Conservation (phyloP, 768 basidiomycete species). For the Arthromyces matolae region DNA sequence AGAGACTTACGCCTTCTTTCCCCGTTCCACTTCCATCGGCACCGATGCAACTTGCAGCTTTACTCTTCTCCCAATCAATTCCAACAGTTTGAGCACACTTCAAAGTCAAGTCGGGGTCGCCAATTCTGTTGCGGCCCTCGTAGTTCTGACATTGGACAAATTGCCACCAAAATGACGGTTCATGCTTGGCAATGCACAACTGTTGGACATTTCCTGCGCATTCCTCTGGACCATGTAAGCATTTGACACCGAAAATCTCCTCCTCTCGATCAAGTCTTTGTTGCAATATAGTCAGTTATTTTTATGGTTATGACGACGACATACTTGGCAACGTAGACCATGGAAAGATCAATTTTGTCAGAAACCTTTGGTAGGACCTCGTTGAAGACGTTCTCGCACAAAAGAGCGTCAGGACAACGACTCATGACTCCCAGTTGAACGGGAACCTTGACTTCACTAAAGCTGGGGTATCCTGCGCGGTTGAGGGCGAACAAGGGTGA, state of each 20-base stretch:
- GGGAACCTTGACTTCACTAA: constrained; percentile 37
- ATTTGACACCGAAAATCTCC: constrained; percentile 71
- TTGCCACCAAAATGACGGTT: constrained; percentile 68
- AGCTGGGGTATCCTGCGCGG: not conserved
- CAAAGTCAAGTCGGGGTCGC: constrained; percentile 57
- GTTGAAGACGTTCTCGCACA: constrained; percentile 79
- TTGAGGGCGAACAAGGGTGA: constrained; percentile 8
- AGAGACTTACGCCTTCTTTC: constrained; percentile 57
- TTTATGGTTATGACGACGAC: constrained; percentile 23
- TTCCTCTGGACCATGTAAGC: constrained; percentile 77
- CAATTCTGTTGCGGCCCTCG: constrained; percentile 58
- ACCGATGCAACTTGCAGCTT: constrained; percentile 57
- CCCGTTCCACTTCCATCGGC: constrained; percentile 59
- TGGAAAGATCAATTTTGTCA: constrained; percentile 61
- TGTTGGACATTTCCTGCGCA: constrained; percentile 90
- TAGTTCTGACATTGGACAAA: constrained; percentile 82
- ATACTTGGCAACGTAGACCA: constrained; percentile 75
- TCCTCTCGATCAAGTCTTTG: constrained; percentile 61
- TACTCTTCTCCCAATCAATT: constrained; percentile 66
- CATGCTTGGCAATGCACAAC: constrained; percentile 70
- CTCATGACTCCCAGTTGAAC: constrained; percentile 53
- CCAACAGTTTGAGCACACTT: constrained; percentile 61
- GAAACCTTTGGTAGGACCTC: constrained; percentile 59
- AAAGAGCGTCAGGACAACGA: constrained; percentile 73
- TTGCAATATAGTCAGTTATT: no score